Evolutionary conservation across 2,329 filamentous ascomycete genomes (phyloP).

Genomic region (Pseudogymnoascus pannorum): DNA sequence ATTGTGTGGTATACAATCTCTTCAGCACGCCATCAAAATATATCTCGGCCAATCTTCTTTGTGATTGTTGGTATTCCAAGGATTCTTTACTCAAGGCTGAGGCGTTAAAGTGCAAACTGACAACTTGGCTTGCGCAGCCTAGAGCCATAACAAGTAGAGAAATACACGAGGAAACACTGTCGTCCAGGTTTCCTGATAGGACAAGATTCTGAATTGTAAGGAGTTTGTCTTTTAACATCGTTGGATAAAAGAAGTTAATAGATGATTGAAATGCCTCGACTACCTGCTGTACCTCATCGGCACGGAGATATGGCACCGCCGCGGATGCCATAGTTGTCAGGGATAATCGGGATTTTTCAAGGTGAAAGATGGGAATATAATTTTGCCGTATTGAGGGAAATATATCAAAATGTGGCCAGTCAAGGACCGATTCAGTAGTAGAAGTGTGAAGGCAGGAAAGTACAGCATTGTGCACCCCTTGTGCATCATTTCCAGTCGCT

Average conservation of each 20-base stretch:
- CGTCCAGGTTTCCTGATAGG: slow-evolving; percentile 30
- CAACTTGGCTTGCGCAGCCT: not conserved
- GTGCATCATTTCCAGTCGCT: not conserved
- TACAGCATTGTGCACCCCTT: slow-evolving; percentile 35
- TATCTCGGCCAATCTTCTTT: slow-evolving; percentile 33
- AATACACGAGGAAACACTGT: slow-evolving; percentile 35
- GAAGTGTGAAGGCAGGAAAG: slow-evolving; percentile 44
- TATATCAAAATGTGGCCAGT: slow-evolving; percentile 43
- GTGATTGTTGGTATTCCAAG: slow-evolving; percentile 26
- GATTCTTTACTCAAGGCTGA: slow-evolving; percentile 23
- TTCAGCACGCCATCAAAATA: slow-evolving; percentile 42
- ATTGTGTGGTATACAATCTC: slow-evolving; percentile 39
- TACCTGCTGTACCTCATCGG: slow-evolving; percentile 36
- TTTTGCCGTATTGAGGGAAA: slow-evolving; percentile 37
- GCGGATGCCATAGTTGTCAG: slow-evolving; percentile 30
- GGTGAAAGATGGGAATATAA: slow-evolving; percentile 39
- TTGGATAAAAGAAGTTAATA: slow-evolving; percentile 48
- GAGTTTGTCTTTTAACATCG: slow-evolving; percentile 37
- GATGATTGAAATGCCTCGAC: slow-evolving; percentile 38
- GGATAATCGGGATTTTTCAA: slow-evolving; percentile 37
- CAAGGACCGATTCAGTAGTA: slow-evolving; percentile 43
- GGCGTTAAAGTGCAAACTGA: slow-evolving; percentile 19
- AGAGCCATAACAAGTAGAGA: slow-evolving; percentile 25
- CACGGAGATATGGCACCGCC: slow-evolving; percentile 37
- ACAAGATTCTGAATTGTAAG: slow-evolving; percentile 29